A percentile compares a stretch with the other conserved stretches of the same genome.
phyloP scores from a whole-genome alignment of 2,329 filamentous ascomycete genomes.

The Microsporum ferrugineum region DNA sequence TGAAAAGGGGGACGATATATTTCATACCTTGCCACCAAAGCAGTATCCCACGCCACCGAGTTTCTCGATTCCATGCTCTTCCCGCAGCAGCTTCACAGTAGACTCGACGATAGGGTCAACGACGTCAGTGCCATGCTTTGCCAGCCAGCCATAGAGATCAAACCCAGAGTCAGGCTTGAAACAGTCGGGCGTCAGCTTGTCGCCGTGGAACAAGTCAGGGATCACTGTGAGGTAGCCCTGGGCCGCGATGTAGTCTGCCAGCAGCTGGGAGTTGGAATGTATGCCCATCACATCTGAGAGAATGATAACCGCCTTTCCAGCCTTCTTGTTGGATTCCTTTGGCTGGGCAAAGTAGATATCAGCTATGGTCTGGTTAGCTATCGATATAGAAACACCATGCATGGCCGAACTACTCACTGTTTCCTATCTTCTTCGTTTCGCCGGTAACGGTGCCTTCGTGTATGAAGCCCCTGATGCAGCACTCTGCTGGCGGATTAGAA shows the following conservation, averaged over 20 bases:
- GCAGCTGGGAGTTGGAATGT: conserved; percentile 49
- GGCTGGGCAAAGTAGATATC: conserved; percentile 47
- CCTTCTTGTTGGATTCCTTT: conserved; percentile 35
- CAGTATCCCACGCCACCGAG: conserved; percentile 61
- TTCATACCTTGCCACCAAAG: conserved; percentile 58
- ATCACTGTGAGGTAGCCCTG: conserved; percentile 60
- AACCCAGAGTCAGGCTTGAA: conserved; percentile 26
- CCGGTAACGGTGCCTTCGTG: conserved; percentile 41
- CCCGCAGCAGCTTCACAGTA: conserved; percentile 45
- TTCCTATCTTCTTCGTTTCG: conserved; percentile 37
- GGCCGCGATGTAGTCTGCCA: conserved; percentile 63
- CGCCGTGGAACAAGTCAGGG: conserved; percentile 60
- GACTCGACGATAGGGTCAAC: conserved; percentile 45
- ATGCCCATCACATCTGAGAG: conserved; percentile 50
- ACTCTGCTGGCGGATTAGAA: conserved; percentile 39
- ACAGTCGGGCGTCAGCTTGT: conserved; percentile 43
- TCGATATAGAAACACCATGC: not conserved
- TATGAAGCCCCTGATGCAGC: conserved; percentile 41
- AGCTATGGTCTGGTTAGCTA: conserved; percentile 27
- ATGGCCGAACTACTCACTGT: conserved; percentile 27
- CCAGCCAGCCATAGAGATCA: conserved; percentile 41
- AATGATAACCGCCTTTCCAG: conserved; percentile 46
- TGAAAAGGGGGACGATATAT: not conserved
- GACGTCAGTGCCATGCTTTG: conserved; percentile 31
- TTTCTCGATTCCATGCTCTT: conserved; percentile 34